A percentile compares a stretch with the other conserved stretches of the same genome.
Conservation (phyloP, 164 flowering plant species). For the Aristolochia contorta region DNA sequence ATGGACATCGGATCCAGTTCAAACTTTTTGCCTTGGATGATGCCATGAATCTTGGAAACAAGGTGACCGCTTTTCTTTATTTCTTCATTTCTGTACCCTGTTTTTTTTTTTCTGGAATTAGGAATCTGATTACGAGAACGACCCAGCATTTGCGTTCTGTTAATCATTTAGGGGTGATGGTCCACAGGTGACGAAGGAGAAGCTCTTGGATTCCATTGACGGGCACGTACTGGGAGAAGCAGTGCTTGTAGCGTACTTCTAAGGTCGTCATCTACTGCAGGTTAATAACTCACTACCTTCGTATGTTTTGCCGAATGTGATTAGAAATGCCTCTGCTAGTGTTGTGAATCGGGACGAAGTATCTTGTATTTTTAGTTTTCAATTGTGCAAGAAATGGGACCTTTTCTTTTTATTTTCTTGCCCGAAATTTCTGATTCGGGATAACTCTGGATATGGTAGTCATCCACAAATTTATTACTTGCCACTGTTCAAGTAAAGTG, state of each 20-base stretch:
- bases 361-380: too few species aligned
- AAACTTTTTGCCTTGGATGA: conserved; percentile 69
- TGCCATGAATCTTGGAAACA: conserved; percentile 49
- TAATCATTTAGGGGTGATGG: neutral
- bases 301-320: too few species aligned
- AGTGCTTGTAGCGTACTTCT: conserved; percentile 39
- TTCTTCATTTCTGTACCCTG: neutral
- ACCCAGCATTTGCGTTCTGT: neutral
- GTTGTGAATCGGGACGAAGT: too few species aligned
- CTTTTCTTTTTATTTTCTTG: too few species aligned
- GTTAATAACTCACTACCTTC: too few species aligned
- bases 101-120: too few species aligned
- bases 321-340: too few species aligned
- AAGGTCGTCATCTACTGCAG: neutral
- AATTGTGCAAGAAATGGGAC: too few species aligned
- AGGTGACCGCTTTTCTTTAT: conserved; percentile 24
- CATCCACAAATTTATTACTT: too few species aligned
- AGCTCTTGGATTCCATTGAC: conserved; percentile 49
- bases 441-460: too few species aligned
- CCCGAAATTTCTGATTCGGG: too few species aligned
- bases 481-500: too few species aligned
- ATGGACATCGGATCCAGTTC: conserved; percentile 65
- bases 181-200: conserved; percentile 68
- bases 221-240: conserved; percentile 73
- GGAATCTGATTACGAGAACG: neutral